Evolutionary conservation across 208 protist species (phyloP).

Genomic region (Crithidia bombi): DNA sequence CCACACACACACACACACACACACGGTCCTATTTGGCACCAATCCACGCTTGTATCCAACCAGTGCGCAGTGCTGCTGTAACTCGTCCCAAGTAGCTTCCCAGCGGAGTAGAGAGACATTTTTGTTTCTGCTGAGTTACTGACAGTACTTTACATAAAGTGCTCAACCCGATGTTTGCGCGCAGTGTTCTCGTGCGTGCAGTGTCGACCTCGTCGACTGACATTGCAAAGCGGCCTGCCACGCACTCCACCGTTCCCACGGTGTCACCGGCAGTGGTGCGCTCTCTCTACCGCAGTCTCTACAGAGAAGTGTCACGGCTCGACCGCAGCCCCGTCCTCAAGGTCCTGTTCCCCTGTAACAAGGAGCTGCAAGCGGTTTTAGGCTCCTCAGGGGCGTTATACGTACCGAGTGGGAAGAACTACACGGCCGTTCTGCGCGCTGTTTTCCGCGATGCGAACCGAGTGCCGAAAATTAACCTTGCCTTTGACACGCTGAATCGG

Average conservation of each 20-base stretch:
- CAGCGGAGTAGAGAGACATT: too few relatives aligned
- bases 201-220: slow-evolving; percentile 25
- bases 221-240: slow-evolving; percentile 25
- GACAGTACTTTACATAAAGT: too few relatives aligned
- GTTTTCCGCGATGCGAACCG: slow-evolving; percentile 52
- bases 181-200: slow-evolving; percentile 19
- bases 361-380: slow-evolving; percentile 64
- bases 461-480: slow-evolving; percentile 55
- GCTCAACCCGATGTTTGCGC: slow-evolving; percentile 30
- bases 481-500: slow-evolving; percentile 77
- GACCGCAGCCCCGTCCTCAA: slow-evolving; percentile 73
- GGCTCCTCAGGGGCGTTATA: slow-evolving; percentile 50
- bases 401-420: slow-evolving; percentile 58
- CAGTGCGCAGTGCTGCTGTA: too few relatives aligned
- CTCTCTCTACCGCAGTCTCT: slow-evolving; percentile 75
- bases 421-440: slow-evolving; percentile 56
- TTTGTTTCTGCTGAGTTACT: too few relatives aligned
- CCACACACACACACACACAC: too few relatives aligned
- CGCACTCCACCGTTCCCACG: slow-evolving; percentile 37
- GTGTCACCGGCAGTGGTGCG: slow-evolving; percentile 68
- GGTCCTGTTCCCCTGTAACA: slow-evolving; percentile 70
- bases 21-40: too few relatives aligned
- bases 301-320: slow-evolving; percentile 58
- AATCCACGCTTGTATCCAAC: too few relatives aligned
- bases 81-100: too few relatives aligned